A percentile compares a stretch with the other conserved stretches of the same genome.
Evolutionary conservation across 768 basidiomycete genomes (phyloP).

Genomic region (Serendipita sp.): DNA sequence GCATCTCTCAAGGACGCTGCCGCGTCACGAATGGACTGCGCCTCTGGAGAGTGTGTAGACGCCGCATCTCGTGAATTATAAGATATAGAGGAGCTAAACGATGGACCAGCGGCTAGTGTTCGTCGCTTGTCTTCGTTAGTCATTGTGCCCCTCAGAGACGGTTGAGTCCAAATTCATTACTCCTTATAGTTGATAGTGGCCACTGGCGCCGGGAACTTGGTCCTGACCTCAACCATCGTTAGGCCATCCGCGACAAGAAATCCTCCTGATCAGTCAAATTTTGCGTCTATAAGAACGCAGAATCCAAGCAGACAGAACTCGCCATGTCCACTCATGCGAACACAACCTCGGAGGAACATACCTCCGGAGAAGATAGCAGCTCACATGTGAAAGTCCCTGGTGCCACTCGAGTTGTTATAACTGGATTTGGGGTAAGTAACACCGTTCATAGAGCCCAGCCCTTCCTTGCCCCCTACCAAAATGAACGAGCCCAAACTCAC

Average conservation of each 20-base stretch:
- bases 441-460: not conserved
- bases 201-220: too few species aligned
- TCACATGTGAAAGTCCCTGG: too few species aligned
- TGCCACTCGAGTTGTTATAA: not conserved
- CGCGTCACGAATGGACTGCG: not conserved
- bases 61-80: not conserved
- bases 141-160: not conserved
- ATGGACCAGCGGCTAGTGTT: not conserved
- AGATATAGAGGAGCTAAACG: not conserved
- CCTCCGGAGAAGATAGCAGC: too few species aligned
- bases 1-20: not conserved
- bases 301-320: not conserved
- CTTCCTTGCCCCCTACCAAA: not conserved
- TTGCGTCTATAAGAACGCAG: not conserved
- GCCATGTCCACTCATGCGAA: not conserved
- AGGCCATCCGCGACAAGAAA: too few species aligned
- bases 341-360: too few species aligned
- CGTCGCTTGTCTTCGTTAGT: not conserved
- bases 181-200: too few species aligned
- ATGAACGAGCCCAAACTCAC: not conserved
- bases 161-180: too few species aligned
- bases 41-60: not conserved
- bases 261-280: too few species aligned
- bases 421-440: not conserved
- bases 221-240: too few species aligned